These are phyloP conservation scores for Tulasnella sp. DNA, from an alignment of 768 basidiomycete genomes.

Conservation along the genomic window DNA sequence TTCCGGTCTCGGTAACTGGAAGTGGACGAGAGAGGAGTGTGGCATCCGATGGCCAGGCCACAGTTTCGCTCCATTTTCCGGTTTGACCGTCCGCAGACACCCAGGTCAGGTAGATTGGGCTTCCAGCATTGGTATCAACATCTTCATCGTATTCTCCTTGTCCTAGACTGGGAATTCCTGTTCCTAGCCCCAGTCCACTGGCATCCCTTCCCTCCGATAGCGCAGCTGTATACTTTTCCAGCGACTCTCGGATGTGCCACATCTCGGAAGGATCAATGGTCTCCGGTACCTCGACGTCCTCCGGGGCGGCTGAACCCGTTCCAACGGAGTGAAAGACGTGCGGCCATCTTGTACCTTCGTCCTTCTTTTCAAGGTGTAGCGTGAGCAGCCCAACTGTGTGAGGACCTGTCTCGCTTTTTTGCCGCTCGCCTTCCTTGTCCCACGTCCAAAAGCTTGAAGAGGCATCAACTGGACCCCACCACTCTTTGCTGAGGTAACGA, in stretches of 20 bases:
- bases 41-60: not conserved
- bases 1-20: conserved; percentile 38
- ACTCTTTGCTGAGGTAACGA: conserved; percentile 53
- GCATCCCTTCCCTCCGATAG: conserved; percentile 55
- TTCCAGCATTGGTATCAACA: conserved; percentile 70
- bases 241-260: conserved; percentile 66
- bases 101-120: conserved; percentile 62
- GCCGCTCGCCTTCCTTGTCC: conserved; percentile 68
- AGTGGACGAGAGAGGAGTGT: conserved; percentile 64
- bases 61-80: conserved; percentile 38
- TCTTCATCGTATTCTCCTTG: conserved; percentile 91
- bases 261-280: conserved; percentile 84
- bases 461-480: conserved; percentile 78
- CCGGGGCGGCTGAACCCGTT: conserved; percentile 35
- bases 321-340: conserved; percentile 66
- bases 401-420: conserved; percentile 37
- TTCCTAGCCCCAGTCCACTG: conserved; percentile 60
- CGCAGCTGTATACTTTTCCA: conserved; percentile 81
- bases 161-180: conserved; percentile 71
- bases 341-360: conserved; percentile 80
- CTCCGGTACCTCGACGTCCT: conserved; percentile 72
- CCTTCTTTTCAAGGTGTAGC: conserved; percentile 80
- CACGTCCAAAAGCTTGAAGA: conserved; percentile 90
- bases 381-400: conserved; percentile 56
- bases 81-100: conserved; percentile 44